These are phyloP conservation scores for Mucor indicus DNA, from an alignment of 371 early-diverging fungal species.

Conservation along the genomic window DNA sequence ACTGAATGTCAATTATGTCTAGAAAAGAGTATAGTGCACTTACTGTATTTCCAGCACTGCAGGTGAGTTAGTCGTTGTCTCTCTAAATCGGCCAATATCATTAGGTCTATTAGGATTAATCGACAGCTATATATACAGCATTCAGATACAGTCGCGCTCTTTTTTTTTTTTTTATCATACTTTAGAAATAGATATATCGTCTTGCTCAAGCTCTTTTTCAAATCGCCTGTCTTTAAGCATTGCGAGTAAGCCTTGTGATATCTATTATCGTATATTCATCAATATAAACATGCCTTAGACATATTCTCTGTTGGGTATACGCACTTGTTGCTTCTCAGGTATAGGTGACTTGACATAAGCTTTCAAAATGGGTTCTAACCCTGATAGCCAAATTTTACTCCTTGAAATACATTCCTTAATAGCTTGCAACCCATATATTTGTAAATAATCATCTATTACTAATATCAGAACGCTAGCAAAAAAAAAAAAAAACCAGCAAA, in stretches of 20 bases:
- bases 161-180: too few relatives aligned
- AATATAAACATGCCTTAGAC: too few relatives aligned
- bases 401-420: conserved; percentile 27
- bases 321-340: conserved; percentile 31
- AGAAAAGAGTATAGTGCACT: not conserved
- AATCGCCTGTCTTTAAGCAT: conserved; percentile 22
- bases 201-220: conserved; percentile 10
- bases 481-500: not conserved
- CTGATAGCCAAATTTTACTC: conserved; percentile 26
- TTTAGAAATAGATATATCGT: not conserved
- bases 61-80: too few relatives aligned
- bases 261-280: conserved; percentile 8
- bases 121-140: conserved; percentile 11
- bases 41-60: too few relatives aligned
- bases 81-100: not conserved
- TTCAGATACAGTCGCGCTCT: too few relatives aligned
- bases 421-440: conserved; percentile 27
- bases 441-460: conserved; percentile 24
- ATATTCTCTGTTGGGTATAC: too few relatives aligned
- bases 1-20: not conserved
- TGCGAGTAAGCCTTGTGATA: conserved; percentile 21
- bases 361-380: conserved; percentile 16
- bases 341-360: conserved; percentile 18
- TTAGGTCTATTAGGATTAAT: conserved; percentile 32
- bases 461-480: too few relatives aligned